These are phyloP conservation scores for Oryza glumipatula DNA, from an alignment of 176 grass and related monocot genomes.

Conservation along the genomic window DNA sequence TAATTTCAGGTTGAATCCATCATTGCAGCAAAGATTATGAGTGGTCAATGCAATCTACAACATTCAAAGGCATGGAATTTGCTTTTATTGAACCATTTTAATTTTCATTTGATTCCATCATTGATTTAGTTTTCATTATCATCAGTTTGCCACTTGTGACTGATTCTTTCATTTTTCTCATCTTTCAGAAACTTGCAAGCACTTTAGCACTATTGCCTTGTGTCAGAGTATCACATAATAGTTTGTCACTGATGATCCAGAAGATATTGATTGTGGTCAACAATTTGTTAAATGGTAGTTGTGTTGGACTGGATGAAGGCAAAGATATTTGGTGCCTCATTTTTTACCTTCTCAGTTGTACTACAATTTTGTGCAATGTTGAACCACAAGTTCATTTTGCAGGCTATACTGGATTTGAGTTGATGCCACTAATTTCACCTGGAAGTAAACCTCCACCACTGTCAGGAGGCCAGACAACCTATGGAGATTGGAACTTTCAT, in stretches of 20 bases:
- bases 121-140: neutral
- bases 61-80: constrained; percentile 47
- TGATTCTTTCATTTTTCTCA: constrained; percentile 9
- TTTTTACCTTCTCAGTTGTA: neutral
- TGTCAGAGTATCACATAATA: constrained; percentile 48
- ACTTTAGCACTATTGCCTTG: constrained; percentile 56
- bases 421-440: constrained; percentile 55
- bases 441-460: constrained; percentile 44
- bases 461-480: constrained; percentile 33
- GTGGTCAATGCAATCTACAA: constrained; percentile 46
- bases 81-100: neutral
- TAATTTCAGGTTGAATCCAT: constrained; percentile 55
- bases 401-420: constrained; percentile 46
- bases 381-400: constrained; percentile 19
- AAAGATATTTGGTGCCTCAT: neutral
- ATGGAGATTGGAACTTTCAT: constrained; percentile 19
- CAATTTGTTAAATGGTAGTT: constrained; percentile 54
- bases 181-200: constrained; percentile 53
- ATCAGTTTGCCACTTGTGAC: neutral
- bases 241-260: constrained; percentile 56
- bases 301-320: constrained; percentile 57
- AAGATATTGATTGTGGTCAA: constrained; percentile 60
- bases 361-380: constrained; percentile 8
- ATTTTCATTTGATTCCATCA: neutral
- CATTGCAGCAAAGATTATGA: constrained; percentile 54